Base-by-base conservation (phyloP, 768 basidiomycete genomes). In the Russula vinacea region DNA sequence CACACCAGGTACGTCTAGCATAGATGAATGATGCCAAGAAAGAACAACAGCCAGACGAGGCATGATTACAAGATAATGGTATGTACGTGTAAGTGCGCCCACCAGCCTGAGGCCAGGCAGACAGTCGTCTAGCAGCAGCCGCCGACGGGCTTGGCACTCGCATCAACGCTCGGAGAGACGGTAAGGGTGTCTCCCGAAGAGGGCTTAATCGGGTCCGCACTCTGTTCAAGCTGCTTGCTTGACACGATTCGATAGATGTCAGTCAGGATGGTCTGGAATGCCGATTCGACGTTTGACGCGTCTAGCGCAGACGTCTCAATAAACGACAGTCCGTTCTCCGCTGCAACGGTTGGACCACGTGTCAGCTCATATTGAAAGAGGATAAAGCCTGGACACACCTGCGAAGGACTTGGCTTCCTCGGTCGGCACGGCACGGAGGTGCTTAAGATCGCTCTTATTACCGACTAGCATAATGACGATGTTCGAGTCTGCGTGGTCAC, bases 261-360 rank as follows among this genome's bases (percentile, higher is more conserved):
- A 51, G 90, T 87, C 66, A 99, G 82, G 73, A 98, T 98, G 62
- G 86, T 94, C 76, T 98, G 94, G 87, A 99, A 99, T 56, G 96
- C 97, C 62, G 84, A 78, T 78, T 98, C 96, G 77, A 99, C 95
- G 78, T 98, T 97, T 56, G 94, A 95, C 71, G 96, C 93, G 86
- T 99, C 97, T 84, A 98, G 87, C 79, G 96, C 96, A 73, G 96
- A 99, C 65, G 96, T 99, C 82, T 99, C 96, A 69, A 99, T 96
- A 82, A 96, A 96, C 60, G 89, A 92, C 70, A 98, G 77, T 24
- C 87, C 87, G 72, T 95, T 94, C 78, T 96, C 94, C 70, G 90
- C 93, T 58, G 16, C n/a, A 39, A 37, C 37, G 13, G 35, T 33
- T 6, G 5, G n/a, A 35, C 62, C 53, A n/a, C n/a, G 14, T 29